phyloP scores from a whole-genome alignment of 2,329 filamentous ascomycete genomes.

The Coniochaeta ligniaria region DNA sequence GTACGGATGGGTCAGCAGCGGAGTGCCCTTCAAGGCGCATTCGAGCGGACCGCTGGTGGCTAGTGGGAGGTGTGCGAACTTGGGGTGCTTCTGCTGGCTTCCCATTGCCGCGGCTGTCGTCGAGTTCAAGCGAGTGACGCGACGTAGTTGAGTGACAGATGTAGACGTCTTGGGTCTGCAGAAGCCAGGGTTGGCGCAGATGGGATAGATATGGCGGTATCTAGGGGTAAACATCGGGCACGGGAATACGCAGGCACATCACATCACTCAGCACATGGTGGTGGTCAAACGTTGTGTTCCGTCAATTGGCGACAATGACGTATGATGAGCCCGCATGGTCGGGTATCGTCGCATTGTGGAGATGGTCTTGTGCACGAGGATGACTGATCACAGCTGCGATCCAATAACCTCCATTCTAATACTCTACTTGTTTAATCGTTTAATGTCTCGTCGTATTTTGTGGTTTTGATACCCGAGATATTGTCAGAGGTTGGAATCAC shows the following conservation, averaged over 20 bases:
- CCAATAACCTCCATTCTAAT: too few species aligned
- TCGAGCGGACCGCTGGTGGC: slow-evolving; percentile 40
- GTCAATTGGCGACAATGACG: background rate
- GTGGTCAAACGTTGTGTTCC: too few species aligned
- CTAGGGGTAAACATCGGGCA: background rate
- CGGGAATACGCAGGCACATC: background rate
- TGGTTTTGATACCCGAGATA: too few species aligned
- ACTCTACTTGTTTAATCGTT: too few species aligned
- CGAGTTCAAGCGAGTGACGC: background rate
- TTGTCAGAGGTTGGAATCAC: too few species aligned
- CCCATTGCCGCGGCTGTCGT: background rate
- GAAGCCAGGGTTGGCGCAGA: too few species aligned
- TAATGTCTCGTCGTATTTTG: too few species aligned
- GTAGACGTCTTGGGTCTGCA: too few species aligned
- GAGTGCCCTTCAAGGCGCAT: slow-evolving; percentile 40
- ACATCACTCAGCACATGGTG: background rate
- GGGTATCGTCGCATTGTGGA: background rate
- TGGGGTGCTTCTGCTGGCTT: background rate
- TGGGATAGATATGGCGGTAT: background rate
- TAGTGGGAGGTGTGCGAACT: slow-evolving; percentile 30
- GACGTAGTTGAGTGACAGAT: background rate
- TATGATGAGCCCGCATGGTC: background rate
- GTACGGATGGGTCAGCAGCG: slow-evolving; percentile 56
- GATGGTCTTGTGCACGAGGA: background rate
- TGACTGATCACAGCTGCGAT: too few species aligned